A percentile compares a stretch with the other conserved stretches of the same genome.
phyloP scores from a whole-genome alignment of 2,329 filamentous ascomycete species.

The Phyllosticta citriasiana region DNA sequence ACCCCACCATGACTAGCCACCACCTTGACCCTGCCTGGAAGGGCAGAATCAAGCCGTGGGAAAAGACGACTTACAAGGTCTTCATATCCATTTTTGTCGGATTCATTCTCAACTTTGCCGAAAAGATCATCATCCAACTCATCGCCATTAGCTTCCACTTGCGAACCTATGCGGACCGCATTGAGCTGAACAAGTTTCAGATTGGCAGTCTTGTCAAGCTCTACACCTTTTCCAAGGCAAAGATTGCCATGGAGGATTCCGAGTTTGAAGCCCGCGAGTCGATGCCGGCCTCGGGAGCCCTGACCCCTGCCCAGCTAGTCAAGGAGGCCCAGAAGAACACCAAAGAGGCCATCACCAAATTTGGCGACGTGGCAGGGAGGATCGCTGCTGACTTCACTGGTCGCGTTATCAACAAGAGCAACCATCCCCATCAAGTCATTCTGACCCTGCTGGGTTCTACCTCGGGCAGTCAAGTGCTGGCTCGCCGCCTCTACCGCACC shows the following conservation, averaged over 20 bases:
- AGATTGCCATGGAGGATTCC: conserved; percentile 60
- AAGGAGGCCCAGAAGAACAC: conserved; percentile 63
- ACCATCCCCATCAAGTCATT: conserved; percentile 76
- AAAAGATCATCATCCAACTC: conserved; percentile 91
- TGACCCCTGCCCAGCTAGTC: conserved; percentile 65
- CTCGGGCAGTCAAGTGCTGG: conserved; percentile 68
- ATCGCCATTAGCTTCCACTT: conserved; percentile 90
- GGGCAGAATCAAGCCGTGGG: conserved; percentile 51
- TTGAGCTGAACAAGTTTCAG: conserved; percentile 86
- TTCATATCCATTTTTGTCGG: conserved; percentile 78
- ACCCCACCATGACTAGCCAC: conserved; percentile 67
- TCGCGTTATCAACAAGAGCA: conserved; percentile 54
- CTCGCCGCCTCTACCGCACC: conserved; percentile 78
- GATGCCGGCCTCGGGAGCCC: conserved; percentile 45
- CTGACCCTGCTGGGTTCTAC: conserved; percentile 65
- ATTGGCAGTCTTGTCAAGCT: conserved; percentile 59
- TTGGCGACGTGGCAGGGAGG: conserved; percentile 75
- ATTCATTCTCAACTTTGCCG: conserved; percentile 68
- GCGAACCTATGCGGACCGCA: conserved; percentile 80
- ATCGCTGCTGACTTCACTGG: conserved; percentile 91
- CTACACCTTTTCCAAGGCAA: conserved; percentile 54
- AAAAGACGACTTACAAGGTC: conserved; percentile 71
- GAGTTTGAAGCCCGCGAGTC: conserved; percentile 58
- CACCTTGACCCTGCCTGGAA: conserved; percentile 42
- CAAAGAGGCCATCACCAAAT: conserved; percentile 63